Evolutionary conservation across 2,329 filamentous ascomycete genomes (phyloP), one percentile per base, ranked within the genome.

Genomic region (Fusarium virguliforme): DNA sequence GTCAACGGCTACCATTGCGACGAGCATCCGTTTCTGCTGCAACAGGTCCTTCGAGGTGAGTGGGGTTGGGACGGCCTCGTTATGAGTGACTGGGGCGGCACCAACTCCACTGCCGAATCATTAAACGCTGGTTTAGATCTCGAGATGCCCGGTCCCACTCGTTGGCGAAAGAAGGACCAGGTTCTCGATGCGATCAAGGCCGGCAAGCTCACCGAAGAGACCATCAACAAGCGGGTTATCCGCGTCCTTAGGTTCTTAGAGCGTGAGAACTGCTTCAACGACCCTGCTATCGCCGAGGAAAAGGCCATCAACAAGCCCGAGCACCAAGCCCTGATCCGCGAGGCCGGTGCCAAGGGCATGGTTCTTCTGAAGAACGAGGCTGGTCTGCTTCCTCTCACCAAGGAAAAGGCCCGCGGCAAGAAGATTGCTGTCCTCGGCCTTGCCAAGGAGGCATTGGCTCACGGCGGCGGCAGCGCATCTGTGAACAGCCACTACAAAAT

Each of bases 361-460:
- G 89, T 88, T 0, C 79, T 91, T 9, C 79, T 91, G 61, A 91
- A 91, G 78, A 91, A 91, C 68, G 85, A 90, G 62, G 83, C 84
- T 3, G 79, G 78, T 4, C 77, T 90, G 12, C 79, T 91, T 13
- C 89, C 89, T 2, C 86, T 91, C 71, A 81, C 85, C 18, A 71
- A 65, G 28, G 69, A 72, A 24, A 68, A 72, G 59, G 24, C 71
- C 12, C 59, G 63, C 15, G 75, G 73, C 8, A 76, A 76, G 50
- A 74, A 62, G 43, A 70, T 76, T 24, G 73, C 74, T 6, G 43
- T 79, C 4, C 67, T 80, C 40, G 77, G 78, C 1, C 73, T 77
- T 34, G 71, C 77, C 58, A 79, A 77, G 60, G 66, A 71, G 15
- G 72, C 74, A 4, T 58, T 79, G 0, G 75, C 77, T n/a, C 75